A percentile compares a stretch with the other conserved stretches of the same genome.
phyloP scores from a whole-genome alignment of 371 early-diverging fungal species.

The Circinella minor region DNA sequence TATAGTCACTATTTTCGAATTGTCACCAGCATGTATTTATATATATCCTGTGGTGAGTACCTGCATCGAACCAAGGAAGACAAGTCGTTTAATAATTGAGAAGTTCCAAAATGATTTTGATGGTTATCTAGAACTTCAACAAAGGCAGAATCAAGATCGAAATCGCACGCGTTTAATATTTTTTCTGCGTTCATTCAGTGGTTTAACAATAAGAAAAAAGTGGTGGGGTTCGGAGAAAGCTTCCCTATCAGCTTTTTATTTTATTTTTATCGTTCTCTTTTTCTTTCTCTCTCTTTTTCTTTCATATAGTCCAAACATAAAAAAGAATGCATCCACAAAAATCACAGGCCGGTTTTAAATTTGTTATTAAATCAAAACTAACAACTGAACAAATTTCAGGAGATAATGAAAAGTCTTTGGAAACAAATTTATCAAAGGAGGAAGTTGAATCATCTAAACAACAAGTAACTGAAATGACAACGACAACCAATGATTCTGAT shows the following conservation, averaged over 20 bases:
- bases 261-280: too few species aligned
- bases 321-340: constrained; percentile 41
- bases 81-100: background rate
- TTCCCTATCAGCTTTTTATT: too few species aligned
- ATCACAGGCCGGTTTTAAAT: constrained; percentile 46
- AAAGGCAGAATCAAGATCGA: background rate
- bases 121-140: background rate
- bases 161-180: background rate
- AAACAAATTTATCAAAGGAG: background rate
- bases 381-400: constrained; percentile 12
- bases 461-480: background rate
- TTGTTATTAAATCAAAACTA: constrained; percentile 45
- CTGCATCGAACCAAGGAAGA: background rate
- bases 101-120: background rate
- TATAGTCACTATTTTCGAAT: background rate
- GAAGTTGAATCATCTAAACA: background rate
- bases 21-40: background rate
- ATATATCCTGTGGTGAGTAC: constrained; percentile 1
- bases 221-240: too few species aligned
- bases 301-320: too few species aligned
- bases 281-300: background rate
- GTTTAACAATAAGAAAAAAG: too few species aligned
- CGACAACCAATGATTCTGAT: background rate
- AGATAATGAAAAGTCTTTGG: background rate
- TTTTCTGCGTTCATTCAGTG: background rate